phyloP scores from a whole-genome alignment of 176 grass and related monocot species.

The Oryza meyeriana region DNA sequence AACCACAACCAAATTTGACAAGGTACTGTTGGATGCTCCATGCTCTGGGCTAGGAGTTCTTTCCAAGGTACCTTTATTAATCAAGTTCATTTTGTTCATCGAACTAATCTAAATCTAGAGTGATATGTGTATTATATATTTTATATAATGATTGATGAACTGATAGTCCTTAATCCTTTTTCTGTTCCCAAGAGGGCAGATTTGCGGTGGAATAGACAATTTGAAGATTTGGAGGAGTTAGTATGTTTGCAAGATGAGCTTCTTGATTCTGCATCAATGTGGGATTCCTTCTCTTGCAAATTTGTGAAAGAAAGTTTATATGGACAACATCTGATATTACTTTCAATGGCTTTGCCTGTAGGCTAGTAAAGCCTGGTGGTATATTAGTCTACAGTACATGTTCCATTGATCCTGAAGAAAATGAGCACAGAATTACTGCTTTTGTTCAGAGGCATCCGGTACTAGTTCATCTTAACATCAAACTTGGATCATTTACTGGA shows the following conservation, averaged over 20 bases:
- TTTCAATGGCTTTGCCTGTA: slow-evolving; percentile 36
- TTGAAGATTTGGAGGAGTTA: slow-evolving; percentile 87
- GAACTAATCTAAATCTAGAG: slow-evolving; percentile 15
- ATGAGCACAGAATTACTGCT: slow-evolving; percentile 66
- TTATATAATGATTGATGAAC: not conserved
- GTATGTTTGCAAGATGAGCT: slow-evolving; percentile 78
- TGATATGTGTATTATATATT: not conserved
- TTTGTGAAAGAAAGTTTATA: slow-evolving; percentile 15
- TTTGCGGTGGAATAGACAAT: slow-evolving; percentile 89
- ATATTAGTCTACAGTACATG: slow-evolving; percentile 93
- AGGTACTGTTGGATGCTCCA: slow-evolving; percentile 87
- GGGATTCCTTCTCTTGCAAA: slow-evolving; percentile 24
- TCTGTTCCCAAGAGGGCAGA: slow-evolving; percentile 69
- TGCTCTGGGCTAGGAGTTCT: slow-evolving; percentile 93
- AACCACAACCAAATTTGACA: slow-evolving; percentile 53
- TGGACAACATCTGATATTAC: slow-evolving; percentile 18
- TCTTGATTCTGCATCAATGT: slow-evolving; percentile 76
- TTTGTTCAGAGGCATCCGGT: slow-evolving; percentile 85
- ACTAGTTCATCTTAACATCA: slow-evolving; percentile 21
- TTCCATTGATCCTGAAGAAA: slow-evolving; percentile 90
- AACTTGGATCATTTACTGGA: slow-evolving; percentile 25
- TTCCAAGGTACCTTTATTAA: slow-evolving; percentile 65
- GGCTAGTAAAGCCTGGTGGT: slow-evolving; percentile 88
- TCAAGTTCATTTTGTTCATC: not conserved
- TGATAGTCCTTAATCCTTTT: not conserved